A percentile compares a stretch with the other conserved stretches of the same genome.
Conservation (phyloP, 2,329 filamentous ascomycete genomes). For the Diaporthe ampelina region DNA sequence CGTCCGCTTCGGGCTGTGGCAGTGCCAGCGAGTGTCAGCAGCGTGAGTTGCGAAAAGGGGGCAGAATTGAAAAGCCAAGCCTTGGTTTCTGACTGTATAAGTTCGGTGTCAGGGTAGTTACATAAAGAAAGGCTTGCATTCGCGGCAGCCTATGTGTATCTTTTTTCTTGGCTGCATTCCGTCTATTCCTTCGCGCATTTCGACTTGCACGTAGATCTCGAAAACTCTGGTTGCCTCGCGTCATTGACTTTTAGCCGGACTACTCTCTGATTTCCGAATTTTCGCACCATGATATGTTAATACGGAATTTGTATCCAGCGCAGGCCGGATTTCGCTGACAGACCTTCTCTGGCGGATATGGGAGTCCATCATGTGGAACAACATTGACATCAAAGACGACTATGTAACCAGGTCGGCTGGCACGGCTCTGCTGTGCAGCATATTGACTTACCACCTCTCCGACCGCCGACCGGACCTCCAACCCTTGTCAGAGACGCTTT, state of each 20-base stretch:
- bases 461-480: constrained; percentile 46
- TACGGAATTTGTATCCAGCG: not conserved
- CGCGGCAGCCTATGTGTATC: not conserved
- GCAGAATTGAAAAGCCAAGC: not conserved
- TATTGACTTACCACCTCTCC: constrained; percentile 43
- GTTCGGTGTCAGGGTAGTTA: not conserved
- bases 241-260: not conserved
- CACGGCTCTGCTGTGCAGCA: constrained; percentile 47
- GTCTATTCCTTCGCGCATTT: not conserved
- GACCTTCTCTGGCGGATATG: not conserved
- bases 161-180: not conserved
- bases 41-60: not conserved
- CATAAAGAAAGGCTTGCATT: not conserved
- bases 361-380: constrained; percentile 16
- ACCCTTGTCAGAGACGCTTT: constrained; percentile 49
- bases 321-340: not conserved
- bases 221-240: not conserved
- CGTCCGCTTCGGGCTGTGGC: not conserved
- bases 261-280: not conserved
- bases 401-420: constrained; percentile 42
- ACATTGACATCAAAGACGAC: constrained; percentile 18
- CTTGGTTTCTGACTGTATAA: not conserved
- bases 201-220: not conserved
- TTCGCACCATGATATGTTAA: not conserved
- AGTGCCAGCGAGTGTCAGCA: constrained; percentile 15